Conservation (phyloP, 2,329 filamentous ascomycete species). For the Bretziella fagacearum region DNA sequence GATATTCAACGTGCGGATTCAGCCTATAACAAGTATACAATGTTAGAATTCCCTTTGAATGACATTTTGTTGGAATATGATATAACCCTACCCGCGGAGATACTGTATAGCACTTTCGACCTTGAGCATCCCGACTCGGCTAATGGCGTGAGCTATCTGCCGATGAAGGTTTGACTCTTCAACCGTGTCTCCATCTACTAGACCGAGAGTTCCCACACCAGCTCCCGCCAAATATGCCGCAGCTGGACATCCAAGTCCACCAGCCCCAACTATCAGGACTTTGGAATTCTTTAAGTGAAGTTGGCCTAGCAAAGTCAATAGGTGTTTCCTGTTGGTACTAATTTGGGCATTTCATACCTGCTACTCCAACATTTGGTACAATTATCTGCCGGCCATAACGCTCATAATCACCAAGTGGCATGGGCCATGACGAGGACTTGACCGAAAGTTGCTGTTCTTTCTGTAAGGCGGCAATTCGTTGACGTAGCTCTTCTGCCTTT, state of each 20-base stretch:
- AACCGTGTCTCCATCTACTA: conserved; percentile 77
- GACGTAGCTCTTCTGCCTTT: neutral
- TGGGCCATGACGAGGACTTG: conserved; percentile 44
- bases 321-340: no score
- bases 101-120: conserved; percentile 57
- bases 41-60: neutral
- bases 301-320: conserved; percentile 40
- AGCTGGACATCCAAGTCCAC: conserved; percentile 81
- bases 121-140: conserved; percentile 57
- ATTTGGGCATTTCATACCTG: conserved; percentile 31
- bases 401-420: conserved; percentile 57
- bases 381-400: conserved; percentile 87
- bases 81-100: conserved; percentile 31
- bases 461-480: neutral
- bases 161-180: conserved; percentile 85
- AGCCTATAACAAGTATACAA: conserved; percentile 30
- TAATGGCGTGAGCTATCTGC: conserved; percentile 65
- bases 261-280: conserved; percentile 71
- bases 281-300: conserved; percentile 50
- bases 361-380: conserved; percentile 60
- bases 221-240: conserved; percentile 85
- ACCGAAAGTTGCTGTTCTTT: neutral
- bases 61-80: neutral
- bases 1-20: conserved; percentile 54
- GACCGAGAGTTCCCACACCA: conserved; percentile 64